Evolutionary conservation across 1,284 basidiomycete genomes (phyloP).

Genomic region (Inonotus obliquus): DNA sequence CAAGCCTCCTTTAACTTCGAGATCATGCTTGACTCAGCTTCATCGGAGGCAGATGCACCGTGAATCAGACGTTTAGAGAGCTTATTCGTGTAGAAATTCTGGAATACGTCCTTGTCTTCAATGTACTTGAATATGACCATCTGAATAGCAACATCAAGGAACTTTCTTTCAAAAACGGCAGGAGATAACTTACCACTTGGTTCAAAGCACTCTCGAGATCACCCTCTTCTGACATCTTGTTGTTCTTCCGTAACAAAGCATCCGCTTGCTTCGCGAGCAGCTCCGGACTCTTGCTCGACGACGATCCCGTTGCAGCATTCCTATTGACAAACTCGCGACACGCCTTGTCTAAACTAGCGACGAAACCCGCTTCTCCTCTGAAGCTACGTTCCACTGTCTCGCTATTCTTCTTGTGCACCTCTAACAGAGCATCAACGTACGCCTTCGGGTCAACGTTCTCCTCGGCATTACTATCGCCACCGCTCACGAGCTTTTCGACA

Average conservation of each 20-base stretch:
- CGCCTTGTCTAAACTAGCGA: slow-evolving; percentile 92
- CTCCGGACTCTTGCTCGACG: slow-evolving; percentile 90
- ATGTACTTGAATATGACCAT: slow-evolving; percentile 99
- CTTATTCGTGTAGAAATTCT: slow-evolving; percentile 98
- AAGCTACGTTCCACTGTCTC: slow-evolving; percentile 91
- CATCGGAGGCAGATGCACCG: slow-evolving; percentile 91
- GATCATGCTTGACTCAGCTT: slow-evolving; percentile 98
- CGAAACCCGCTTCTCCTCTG: slow-evolving; percentile 92
- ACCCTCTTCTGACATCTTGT: slow-evolving; percentile 91
- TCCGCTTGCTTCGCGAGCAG: slow-evolving; percentile 94
- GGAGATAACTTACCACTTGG: slow-evolving; percentile 64
- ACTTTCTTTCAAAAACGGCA: background rate
- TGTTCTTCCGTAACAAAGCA: slow-evolving; percentile 88
- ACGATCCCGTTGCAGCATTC: slow-evolving; percentile 83
- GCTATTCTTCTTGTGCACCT: slow-evolving; percentile 90
- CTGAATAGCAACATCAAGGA: slow-evolving; percentile 37
- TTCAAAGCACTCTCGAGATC: slow-evolving; percentile 89
- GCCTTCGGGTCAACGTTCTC: slow-evolving; percentile 82
- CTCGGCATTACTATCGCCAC: slow-evolving; percentile 39
- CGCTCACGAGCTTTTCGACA: slow-evolving; percentile 72
- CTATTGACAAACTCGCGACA: slow-evolving; percentile 96
- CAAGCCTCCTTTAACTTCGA: slow-evolving; percentile 97
- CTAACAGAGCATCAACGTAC: slow-evolving; percentile 90
- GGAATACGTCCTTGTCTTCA: slow-evolving; percentile 99
- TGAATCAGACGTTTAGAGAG: slow-evolving; percentile 94